Evolutionary conservation across 345 rosid genomes (phyloP).

Genomic region (Gossypium turneri): DNA sequence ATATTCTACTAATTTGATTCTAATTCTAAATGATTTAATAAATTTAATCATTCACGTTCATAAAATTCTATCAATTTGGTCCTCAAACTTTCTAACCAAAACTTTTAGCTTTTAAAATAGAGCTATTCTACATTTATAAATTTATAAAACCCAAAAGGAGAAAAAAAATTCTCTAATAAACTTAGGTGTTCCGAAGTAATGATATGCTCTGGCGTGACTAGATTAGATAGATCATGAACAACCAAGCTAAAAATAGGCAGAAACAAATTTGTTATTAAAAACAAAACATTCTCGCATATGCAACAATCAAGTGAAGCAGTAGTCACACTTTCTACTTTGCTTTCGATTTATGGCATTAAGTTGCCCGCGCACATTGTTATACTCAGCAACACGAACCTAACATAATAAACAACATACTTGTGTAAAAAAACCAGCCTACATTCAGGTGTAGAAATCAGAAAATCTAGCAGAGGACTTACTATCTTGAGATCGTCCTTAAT

Average conservation of each 20-base stretch:
- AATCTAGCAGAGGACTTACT: not conserved
- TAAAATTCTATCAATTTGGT: too few species aligned
- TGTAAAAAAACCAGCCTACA: not conserved
- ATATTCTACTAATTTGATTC: rapidly evolving
- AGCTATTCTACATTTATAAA: rapidly evolving
- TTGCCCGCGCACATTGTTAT: slow-evolving; percentile 87
- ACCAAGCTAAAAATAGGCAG: slow-evolving; percentile 66
- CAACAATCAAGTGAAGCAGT: not conserved
- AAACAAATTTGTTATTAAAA: slow-evolving; percentile 20
- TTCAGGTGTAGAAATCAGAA: not conserved
- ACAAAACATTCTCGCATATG: not conserved
- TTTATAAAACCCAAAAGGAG: too few species aligned
- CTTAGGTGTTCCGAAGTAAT: slow-evolving; percentile 66
- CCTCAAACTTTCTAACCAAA: rapidly evolving
- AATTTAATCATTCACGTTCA: too few species aligned
- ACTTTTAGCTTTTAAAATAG: too few species aligned
- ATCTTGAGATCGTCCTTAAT: slow-evolving; percentile 99
- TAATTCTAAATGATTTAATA: too few species aligned
- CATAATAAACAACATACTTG: slow-evolving; percentile 13
- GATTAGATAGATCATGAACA: slow-evolving; percentile 91
- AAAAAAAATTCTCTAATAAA: too few species aligned
- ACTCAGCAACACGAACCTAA: slow-evolving; percentile 92
- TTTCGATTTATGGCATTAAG: slow-evolving; percentile 88
- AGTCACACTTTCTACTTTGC: slow-evolving; percentile 86
- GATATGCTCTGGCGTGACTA: slow-evolving; percentile 88